Evolutionary conservation across 164 flowering plant species (phyloP).

Genomic region (Stephania japonica): DNA sequence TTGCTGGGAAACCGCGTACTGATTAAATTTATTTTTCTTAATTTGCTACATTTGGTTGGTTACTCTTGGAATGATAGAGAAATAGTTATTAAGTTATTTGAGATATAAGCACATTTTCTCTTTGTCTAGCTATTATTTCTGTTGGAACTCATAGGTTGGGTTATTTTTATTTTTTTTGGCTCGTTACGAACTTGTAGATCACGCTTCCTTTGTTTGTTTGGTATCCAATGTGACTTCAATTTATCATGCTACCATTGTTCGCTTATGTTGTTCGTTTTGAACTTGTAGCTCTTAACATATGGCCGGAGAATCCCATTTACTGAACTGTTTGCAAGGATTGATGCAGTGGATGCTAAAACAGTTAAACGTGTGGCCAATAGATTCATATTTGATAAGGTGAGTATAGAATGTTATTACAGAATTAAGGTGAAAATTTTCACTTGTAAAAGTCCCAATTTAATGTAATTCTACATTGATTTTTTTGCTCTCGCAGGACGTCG

Average conservation of each 20-base stretch:
- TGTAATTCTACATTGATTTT: background rate
- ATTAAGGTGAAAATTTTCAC: background rate
- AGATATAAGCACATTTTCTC: background rate
- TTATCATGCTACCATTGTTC: background rate
- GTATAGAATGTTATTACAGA: background rate
- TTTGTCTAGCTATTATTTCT: background rate
- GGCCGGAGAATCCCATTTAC: conserved; percentile 87
- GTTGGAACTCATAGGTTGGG: background rate
- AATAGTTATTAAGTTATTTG: background rate
- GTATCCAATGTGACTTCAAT: no score
- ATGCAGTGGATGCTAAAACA: conserved; percentile 86
- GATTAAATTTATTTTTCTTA: background rate
- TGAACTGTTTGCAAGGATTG: conserved; percentile 87
- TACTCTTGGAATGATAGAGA: background rate
- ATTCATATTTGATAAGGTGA: conserved; percentile 73
- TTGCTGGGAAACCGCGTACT: no score
- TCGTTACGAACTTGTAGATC: background rate
- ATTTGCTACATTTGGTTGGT: no score
- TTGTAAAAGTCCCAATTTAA: background rate
- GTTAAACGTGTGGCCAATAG: conserved; percentile 88
- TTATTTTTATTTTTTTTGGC: no score
- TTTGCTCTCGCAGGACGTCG: conserved; percentile 53
- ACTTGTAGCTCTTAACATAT: conserved; percentile 75
- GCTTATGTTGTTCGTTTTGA: conserved; percentile 9
- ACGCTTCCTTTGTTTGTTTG: background rate